These are phyloP conservation scores for Kentomonas sorsogonicus DNA, from an alignment of 208 protist genomes.

Conservation along the genomic window DNA sequence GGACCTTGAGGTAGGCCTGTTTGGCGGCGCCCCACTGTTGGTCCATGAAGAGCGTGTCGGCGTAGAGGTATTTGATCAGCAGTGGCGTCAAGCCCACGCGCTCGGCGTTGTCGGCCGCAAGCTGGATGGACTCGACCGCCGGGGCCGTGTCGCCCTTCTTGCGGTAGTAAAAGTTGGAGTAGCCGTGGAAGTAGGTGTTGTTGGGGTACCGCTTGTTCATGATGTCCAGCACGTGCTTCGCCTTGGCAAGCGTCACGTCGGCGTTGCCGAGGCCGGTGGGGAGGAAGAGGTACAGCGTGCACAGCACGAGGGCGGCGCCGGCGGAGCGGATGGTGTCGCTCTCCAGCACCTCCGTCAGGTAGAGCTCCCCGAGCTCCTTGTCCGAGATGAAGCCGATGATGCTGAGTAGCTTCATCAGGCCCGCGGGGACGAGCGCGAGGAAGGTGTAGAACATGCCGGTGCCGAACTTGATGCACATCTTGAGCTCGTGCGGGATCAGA, in stretches of 20 bases:
- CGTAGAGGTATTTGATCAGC: conserved; percentile 83
- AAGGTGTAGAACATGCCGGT: conserved; percentile 86
- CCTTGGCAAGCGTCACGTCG: conserved; percentile 65
- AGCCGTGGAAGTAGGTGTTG: conserved; percentile 90
- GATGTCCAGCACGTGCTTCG: conserved; percentile 67
- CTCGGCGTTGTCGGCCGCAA: conserved; percentile 73
- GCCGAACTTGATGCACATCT: conserved; percentile 88
- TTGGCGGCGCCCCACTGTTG: conserved; percentile 73
- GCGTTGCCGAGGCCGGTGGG: conserved; percentile 80
- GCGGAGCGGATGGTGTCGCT: conserved; percentile 86
- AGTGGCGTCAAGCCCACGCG: conserved; percentile 60
- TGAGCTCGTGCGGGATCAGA: conserved; percentile 72
- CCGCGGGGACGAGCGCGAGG: conserved; percentile 79
- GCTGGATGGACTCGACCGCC: conserved; percentile 64
- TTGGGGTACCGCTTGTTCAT: conserved; percentile 79
- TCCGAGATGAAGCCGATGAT: conserved; percentile 90
- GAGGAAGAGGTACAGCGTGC: conserved; percentile 88
- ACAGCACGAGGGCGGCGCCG: conserved; percentile 78
- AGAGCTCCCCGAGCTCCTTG: conserved; percentile 86
- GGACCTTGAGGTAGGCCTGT: conserved; percentile 49
- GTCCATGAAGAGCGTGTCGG: conserved; percentile 90
- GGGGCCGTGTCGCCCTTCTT: conserved; percentile 75
- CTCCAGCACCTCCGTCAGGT: conserved; percentile 84
- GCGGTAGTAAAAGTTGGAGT: conserved; percentile 89
- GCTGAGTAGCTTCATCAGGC: conserved; percentile 86